Evolutionary conservation across 2,329 filamentous ascomycete genomes (phyloP).

Genomic region (Apiospora hydei): DNA sequence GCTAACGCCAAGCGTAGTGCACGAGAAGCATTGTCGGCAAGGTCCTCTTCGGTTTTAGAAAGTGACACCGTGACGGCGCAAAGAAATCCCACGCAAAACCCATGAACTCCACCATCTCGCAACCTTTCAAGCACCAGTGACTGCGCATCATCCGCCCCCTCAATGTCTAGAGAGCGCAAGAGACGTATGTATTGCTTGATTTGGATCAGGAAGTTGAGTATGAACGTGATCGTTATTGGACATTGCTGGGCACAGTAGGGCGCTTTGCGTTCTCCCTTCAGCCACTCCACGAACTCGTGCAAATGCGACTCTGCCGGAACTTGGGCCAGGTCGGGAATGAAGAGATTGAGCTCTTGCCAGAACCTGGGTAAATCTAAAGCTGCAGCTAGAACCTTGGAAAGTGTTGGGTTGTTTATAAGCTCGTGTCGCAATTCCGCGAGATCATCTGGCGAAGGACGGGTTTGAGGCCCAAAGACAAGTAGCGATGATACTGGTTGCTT

Average conservation of each 20-base stretch:
- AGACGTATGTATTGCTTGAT: constrained; percentile 25
- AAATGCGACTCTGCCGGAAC: constrained; percentile 1
- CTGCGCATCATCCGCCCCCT: not conserved
- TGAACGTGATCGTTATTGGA: not conserved
- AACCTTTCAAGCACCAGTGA: not conserved
- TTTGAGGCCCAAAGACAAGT: constrained; percentile 32
- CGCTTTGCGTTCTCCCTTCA: not conserved
- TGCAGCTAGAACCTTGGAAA: constrained; percentile 24
- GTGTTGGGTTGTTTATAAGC: constrained; percentile 23
- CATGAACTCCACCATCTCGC: constrained; percentile 29
- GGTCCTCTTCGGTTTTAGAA: constrained; percentile 25
- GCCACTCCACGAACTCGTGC: constrained; percentile 3
- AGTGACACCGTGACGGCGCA: constrained; percentile 30
- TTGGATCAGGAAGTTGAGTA: constrained; percentile 22
- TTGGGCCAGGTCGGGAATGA: not conserved
- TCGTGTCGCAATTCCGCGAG: constrained; percentile 27
- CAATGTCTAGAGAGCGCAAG: constrained; percentile 18
- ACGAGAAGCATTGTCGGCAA: constrained; percentile 27
- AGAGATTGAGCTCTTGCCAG: not conserved
- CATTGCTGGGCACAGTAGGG: not conserved
- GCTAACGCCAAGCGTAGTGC: constrained; percentile 31
- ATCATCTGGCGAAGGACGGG: constrained; percentile 24
- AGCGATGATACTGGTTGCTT: constrained; percentile 25
- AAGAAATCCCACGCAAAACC: constrained; percentile 33
- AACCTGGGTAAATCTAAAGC: constrained; percentile 23